These are phyloP conservation scores for Ailanthus altissimus DNA, from an alignment of 345 rosid genomes.

Conservation along the genomic window DNA sequence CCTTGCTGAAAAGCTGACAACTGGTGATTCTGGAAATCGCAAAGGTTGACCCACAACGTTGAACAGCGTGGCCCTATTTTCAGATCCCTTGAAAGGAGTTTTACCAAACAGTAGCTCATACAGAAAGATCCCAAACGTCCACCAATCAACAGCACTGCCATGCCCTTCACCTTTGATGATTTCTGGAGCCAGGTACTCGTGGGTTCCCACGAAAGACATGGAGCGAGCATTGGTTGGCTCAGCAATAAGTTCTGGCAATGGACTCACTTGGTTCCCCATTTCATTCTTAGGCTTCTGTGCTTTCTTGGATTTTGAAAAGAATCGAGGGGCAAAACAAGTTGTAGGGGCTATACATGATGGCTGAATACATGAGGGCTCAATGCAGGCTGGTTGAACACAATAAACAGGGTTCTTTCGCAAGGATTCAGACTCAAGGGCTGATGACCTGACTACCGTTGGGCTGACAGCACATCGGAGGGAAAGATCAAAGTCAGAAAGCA, in stretches of 20 bases:
- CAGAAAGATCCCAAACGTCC: constrained; percentile 85
- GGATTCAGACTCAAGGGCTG: constrained; percentile 45
- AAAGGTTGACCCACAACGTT: constrained; percentile 80
- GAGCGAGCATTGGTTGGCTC: constrained; percentile 93
- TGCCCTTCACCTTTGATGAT: constrained; percentile 86
- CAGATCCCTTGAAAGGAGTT: constrained; percentile 88
- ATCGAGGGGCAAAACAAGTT: constrained; percentile 58
- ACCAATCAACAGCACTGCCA: constrained; percentile 91
- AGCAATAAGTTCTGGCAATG: constrained; percentile 87
- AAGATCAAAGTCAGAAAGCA: constrained; percentile 91
- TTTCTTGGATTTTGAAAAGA: constrained; percentile 60
- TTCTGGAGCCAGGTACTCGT: constrained; percentile 89
- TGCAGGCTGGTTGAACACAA: constrained; percentile 67
- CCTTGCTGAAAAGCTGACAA: constrained; percentile 71
- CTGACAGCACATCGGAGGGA: constrained; percentile 67
- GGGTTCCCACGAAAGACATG: constrained; percentile 90
- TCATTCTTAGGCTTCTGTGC: constrained; percentile 51
- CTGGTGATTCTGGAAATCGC: constrained; percentile 71
- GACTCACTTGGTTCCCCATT: constrained; percentile 60
- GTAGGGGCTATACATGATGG: constrained; percentile 65
- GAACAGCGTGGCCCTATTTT: constrained; percentile 77
- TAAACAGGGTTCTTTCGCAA: constrained; percentile 51
- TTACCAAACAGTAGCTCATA: constrained; percentile 78
- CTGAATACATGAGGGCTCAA: constrained; percentile 51
- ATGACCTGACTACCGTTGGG: constrained; percentile 57